Percentiles rank a stretch among this genome's conserved stretches.
These are phyloP conservation scores for Petrea volubilis DNA, from an alignment of 257 asterid species.

Conservation along the genomic window DNA sequence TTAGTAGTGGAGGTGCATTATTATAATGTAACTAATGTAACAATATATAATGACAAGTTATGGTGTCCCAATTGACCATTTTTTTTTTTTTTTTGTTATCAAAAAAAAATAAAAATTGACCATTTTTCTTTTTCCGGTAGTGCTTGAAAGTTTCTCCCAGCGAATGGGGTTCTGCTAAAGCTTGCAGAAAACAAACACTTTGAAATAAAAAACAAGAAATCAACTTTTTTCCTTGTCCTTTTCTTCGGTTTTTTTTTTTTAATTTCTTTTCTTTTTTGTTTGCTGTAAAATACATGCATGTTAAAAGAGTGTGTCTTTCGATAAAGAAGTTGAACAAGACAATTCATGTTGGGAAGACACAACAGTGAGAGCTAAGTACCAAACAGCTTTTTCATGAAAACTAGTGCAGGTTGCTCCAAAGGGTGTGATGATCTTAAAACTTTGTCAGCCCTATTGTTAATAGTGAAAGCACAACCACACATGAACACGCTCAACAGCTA, in stretches of 20 bases:
- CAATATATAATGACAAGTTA: too few relatives aligned
- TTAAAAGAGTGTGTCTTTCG: not conserved
- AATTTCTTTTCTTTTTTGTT: not conserved
- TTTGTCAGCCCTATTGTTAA: not conserved
- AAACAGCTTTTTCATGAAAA: not conserved
- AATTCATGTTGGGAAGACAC: constrained; percentile 21
- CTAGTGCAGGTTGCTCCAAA: not conserved
- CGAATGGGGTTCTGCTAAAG: not conserved
- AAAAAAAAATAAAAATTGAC: not conserved
- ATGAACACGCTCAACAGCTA: not conserved
- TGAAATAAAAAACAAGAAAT: not conserved
- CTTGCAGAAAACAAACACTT: not conserved
- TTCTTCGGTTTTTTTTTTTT: too few relatives aligned
- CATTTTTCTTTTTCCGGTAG: too few relatives aligned
- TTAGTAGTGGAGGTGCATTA: too few relatives aligned
- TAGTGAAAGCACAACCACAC: not conserved
- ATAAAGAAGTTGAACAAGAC: constrained; percentile 25
- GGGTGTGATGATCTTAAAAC: not conserved
- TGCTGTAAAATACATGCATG: not conserved
- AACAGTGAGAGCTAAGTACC: constrained; percentile 1
- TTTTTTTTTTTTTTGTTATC: too few relatives aligned
- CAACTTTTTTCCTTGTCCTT: too few relatives aligned
- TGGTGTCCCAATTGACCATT: too few relatives aligned
- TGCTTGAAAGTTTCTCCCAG: not conserved
- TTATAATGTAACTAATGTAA: too few relatives aligned